Evolutionary conservation across 768 basidiomycete genomes (phyloP).

Genomic region (Mycena olivaceomarginata): DNA sequence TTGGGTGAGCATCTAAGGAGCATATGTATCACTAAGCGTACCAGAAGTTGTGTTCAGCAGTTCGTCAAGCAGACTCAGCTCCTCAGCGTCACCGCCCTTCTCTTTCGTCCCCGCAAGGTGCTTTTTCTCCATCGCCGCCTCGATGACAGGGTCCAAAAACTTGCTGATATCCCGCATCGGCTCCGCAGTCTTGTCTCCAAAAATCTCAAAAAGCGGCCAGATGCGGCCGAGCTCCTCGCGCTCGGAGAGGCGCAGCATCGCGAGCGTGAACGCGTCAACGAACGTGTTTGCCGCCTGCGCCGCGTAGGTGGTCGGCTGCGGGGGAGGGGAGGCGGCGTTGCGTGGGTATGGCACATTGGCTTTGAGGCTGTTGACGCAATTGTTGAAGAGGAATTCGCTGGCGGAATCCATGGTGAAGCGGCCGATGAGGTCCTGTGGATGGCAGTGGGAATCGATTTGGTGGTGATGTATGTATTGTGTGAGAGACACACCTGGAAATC

Average conservation of each 20-base stretch:
- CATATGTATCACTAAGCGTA: conserved; percentile 44
- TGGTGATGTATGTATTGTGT: neutral
- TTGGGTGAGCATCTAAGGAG: neutral
- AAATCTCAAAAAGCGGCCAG: conserved; percentile 75
- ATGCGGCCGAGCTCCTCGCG: conserved; percentile 63
- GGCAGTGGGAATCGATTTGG: neutral
- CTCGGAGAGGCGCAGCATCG: conserved; percentile 62
- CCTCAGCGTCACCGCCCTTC: conserved; percentile 55
- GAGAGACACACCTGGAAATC: conserved; percentile 68
- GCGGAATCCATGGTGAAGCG: conserved; percentile 82
- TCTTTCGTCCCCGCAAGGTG: conserved; percentile 46
- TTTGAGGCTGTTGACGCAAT: conserved; percentile 71
- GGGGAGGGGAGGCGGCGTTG: conserved; percentile 55
- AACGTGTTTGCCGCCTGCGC: conserved; percentile 58
- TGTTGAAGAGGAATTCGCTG: conserved; percentile 79
- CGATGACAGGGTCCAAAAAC: conserved; percentile 73
- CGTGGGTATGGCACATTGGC: conserved; percentile 72
- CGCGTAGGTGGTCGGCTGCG: conserved; percentile 43
- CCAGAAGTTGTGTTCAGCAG: conserved; percentile 72
- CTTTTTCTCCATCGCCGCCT: conserved; percentile 67
- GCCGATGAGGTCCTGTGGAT: conserved; percentile 72
- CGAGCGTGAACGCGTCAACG: conserved; percentile 69
- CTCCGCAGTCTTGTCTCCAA: conserved; percentile 65
- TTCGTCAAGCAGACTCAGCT: conserved; percentile 68
- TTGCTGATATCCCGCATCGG: conserved; percentile 68